Evolutionary conservation across 2,329 filamentous ascomycete species (phyloP), one percentile per base, ranked within the genome.

Genomic region (Parastagonospora avenae): DNA sequence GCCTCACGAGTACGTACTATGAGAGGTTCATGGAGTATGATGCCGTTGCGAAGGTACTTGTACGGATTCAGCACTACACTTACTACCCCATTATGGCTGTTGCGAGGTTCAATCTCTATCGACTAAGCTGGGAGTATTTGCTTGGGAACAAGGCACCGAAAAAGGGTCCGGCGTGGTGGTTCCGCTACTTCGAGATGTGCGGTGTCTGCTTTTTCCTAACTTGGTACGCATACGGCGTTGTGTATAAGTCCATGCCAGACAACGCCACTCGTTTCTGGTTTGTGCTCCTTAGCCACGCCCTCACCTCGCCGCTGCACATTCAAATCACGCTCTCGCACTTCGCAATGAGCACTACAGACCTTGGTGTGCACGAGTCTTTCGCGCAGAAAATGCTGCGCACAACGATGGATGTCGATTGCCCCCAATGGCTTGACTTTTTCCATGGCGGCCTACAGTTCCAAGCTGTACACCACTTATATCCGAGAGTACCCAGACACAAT

Each of bases 371-470:
- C 47, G 87, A 90, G 66, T 87, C 84, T 0, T 90, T 89, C 64
- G 78, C 86, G 0, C 85, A 89, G 74, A 84, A 85, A 63, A 86
- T 88, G 79, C 75, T 90, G 32, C 80, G 87, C 38, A 90, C 87
- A 2, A 89, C 86, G 24, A 88, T 90, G 86, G 87, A 90, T 62
- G 83, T 90, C 41, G 85, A 88, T 62, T 90, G 87, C 71, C 87
- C 87, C 0, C 75, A 79, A 19, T 90, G 87, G 87, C 75, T 90
- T 24, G 87, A 90, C 68, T 90, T 85, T 60, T 79, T 89, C 65
- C 87, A 90, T 68, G 87, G 87, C 42, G 87, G 87, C 1, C 76
- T 90, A 27, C 87, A 90, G 72, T 90, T 90, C 73, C 87, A 90
- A 71, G 86, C 83, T 6, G 81, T 89, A 2, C 87, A 90, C 70